Evolutionary conservation across 1,284 basidiomycete species (phyloP).

Genomic region (Ceratobasidium theobromae): DNA sequence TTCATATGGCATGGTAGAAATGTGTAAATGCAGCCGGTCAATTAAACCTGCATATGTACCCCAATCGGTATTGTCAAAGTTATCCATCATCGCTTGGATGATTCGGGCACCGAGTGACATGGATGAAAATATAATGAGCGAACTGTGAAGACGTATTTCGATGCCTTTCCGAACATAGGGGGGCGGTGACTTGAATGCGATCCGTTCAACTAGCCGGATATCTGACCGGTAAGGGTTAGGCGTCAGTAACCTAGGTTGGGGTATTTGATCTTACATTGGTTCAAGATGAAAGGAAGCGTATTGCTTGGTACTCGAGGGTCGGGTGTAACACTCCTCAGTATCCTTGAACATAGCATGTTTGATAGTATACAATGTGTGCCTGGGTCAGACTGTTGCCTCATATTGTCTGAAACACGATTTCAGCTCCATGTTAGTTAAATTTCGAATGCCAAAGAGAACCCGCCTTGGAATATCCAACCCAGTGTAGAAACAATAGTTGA

Average conservation of each 20-base stretch:
- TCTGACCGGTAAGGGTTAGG: too few relatives aligned
- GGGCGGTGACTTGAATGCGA: neutral
- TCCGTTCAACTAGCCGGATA: neutral
- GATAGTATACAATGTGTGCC: neutral
- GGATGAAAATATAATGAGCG: neutral
- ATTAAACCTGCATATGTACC: neutral
- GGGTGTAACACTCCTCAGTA: neutral
- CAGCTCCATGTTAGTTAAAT: too few relatives aligned
- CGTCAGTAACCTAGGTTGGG: too few relatives aligned
- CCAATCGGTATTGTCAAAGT: neutral
- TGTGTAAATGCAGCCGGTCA: neutral
- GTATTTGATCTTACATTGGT: slow-evolving; percentile 14
- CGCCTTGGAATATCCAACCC: neutral
- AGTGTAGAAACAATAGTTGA: slow-evolving; percentile 6
- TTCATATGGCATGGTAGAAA: neutral
- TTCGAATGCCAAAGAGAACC: too few relatives aligned
- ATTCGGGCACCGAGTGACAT: slow-evolving; percentile 14
- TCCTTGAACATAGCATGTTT: neutral
- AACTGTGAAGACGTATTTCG: neutral
- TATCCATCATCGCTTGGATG: slow-evolving; percentile 4
- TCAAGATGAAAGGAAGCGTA: slow-evolving; percentile 4
- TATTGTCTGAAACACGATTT: too few relatives aligned
- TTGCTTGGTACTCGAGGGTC: slow-evolving; percentile 4
- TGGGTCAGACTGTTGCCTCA: neutral
- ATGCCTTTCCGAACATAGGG: neutral